Evolutionary conservation across 2,329 filamentous ascomycete genomes (phyloP).

Genomic region (Hypoxylon sp.): DNA sequence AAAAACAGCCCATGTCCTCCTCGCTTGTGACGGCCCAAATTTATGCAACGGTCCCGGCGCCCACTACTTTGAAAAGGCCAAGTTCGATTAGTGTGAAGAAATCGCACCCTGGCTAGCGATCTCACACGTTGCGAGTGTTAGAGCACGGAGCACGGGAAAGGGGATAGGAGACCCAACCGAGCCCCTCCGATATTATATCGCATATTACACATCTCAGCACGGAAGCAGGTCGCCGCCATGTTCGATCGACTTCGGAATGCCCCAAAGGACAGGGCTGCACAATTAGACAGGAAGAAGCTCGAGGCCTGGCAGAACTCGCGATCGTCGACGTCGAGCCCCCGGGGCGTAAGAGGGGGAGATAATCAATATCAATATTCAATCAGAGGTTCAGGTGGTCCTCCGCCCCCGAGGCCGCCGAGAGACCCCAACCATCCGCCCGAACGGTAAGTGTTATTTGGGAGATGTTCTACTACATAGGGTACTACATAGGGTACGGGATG

Average conservation of each 20-base stretch:
- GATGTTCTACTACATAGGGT: slow-evolving; percentile 5
- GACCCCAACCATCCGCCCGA: slow-evolving; percentile 48
- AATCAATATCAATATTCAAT: slow-evolving; percentile 52
- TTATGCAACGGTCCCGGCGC: slow-evolving; percentile 24
- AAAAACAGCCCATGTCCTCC: slow-evolving; percentile 4
- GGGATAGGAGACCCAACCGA: slow-evolving; percentile 24
- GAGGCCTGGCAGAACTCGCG: slow-evolving; percentile 51
- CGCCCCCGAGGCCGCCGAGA: slow-evolving; percentile 49
- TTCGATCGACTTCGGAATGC: slow-evolving; percentile 53
- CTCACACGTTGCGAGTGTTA: slow-evolving; percentile 35
- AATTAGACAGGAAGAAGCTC: slow-evolving; percentile 47
- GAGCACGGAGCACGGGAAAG: slow-evolving; percentile 7
- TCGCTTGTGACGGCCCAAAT: slow-evolving; percentile 12
- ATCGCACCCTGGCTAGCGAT: slow-evolving; percentile 38
- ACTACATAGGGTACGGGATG: too few species aligned
- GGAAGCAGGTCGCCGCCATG: slow-evolving; percentile 45
- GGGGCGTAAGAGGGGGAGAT: slow-evolving; percentile 51
- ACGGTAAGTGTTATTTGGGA: slow-evolving; percentile 39
- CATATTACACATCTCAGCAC: slow-evolving; percentile 4
- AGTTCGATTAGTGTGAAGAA: slow-evolving; percentile 33
- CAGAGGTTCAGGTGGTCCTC: slow-evolving; percentile 51
- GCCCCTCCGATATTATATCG: slow-evolving; percentile 21
- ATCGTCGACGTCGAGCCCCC: slow-evolving; percentile 36
- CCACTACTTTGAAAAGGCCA: slow-evolving; percentile 25
- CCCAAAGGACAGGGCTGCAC: slow-evolving; percentile 43